These are phyloP conservation scores for Trametes pubescens DNA, from an alignment of 1,284 basidiomycete genomes.

Conservation along the genomic window DNA sequence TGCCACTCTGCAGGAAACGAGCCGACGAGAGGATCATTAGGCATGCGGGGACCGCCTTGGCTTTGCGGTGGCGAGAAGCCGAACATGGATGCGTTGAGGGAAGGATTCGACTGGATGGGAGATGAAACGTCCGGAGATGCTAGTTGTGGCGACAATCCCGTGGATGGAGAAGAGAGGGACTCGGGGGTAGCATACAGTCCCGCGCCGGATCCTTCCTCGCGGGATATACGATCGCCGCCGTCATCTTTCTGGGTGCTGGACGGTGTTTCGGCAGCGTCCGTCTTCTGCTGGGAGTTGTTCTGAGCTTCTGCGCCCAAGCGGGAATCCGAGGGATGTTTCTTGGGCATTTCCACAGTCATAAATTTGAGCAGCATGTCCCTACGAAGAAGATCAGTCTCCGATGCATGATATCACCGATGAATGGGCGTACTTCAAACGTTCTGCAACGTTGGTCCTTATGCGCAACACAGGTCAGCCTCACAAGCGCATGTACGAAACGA, in stretches of 20 bases:
- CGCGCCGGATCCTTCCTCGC: background rate
- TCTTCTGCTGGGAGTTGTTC: background rate
- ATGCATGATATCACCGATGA: no score
- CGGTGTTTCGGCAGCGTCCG: background rate
- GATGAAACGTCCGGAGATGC: background rate
- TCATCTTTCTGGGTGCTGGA: background rate
- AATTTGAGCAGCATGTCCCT: constrained; percentile 14
- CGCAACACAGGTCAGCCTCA: constrained; percentile 4
- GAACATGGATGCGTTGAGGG: background rate
- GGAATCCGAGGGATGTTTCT: background rate
- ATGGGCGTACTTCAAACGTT: constrained; percentile 1
- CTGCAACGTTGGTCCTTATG: constrained; percentile 40
- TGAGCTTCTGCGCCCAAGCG: background rate
- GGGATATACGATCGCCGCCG: background rate
- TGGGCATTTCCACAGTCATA: background rate
- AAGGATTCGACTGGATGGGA: background rate
- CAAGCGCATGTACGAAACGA: background rate
- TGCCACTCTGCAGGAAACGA: constrained; percentile 7
- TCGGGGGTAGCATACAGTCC: background rate
- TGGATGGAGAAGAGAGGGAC: background rate
- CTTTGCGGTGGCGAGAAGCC: background rate
- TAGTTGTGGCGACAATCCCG: background rate
- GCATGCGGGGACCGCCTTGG: background rate
- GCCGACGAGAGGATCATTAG: background rate
- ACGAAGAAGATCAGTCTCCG: background rate